A percentile compares a stretch with the other conserved stretches of the same genome.
Conservation (phyloP, 2,329 filamentous ascomycete genomes). For the Alternaria sp. region DNA sequence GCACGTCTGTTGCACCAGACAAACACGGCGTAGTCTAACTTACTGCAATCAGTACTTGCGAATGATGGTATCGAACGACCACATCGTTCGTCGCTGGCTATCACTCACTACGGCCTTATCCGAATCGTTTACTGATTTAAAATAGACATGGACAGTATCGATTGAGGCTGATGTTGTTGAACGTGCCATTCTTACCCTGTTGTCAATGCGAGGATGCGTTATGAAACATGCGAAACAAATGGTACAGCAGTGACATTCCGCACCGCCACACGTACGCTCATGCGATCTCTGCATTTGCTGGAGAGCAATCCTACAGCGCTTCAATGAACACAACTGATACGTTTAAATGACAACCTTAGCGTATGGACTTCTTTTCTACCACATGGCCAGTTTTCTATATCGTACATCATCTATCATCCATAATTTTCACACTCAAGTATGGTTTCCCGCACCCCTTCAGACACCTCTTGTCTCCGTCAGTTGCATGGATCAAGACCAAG, state of each 20-base stretch:
- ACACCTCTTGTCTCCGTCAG: neutral
- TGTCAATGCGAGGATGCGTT: neutral
- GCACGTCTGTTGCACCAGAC: neutral
- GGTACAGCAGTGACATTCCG: conserved; percentile 12
- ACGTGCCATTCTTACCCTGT: neutral
- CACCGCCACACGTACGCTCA: conserved; percentile 20
- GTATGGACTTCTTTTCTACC: neutral
- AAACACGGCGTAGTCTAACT: neutral
- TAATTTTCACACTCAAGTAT: neutral
- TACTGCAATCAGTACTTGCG: neutral
- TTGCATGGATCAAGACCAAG: neutral
- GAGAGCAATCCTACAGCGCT: conserved; percentile 4
- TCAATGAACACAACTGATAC: neutral
- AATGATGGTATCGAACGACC: neutral
- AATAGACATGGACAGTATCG: neutral
- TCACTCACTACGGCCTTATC: neutral
- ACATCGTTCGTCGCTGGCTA: neutral
- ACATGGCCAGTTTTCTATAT: neutral
- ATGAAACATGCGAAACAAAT: conserved; percentile 2
- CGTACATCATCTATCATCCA: neutral
- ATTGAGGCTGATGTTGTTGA: neutral
- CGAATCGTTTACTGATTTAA: neutral
- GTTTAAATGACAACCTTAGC: neutral
- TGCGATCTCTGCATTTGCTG: conserved; percentile 4
- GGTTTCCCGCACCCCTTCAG: neutral